phyloP scores from a whole-genome alignment of 805 yeast species.

The Teunomyces funiuensis region DNA sequence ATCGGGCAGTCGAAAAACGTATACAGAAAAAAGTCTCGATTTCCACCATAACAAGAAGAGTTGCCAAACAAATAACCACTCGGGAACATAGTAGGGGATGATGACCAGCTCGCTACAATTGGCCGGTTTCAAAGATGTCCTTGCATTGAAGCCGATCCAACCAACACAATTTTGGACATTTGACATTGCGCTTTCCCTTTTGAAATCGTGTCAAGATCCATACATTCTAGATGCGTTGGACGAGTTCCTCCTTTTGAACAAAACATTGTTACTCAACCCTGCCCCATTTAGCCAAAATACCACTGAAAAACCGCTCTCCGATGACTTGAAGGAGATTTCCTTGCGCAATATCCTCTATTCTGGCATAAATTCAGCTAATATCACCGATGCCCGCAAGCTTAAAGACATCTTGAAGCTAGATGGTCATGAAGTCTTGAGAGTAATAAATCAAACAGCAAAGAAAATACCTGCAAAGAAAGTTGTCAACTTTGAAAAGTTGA shows the following conservation, averaged over 20 bases:
- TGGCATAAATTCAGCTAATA: conserved; percentile 30
- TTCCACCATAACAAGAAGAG: neutral
- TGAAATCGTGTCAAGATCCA: conserved; percentile 30
- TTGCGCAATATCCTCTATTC: conserved; percentile 43
- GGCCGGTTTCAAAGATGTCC: conserved; percentile 9
- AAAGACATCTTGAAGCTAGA: conserved; percentile 40
- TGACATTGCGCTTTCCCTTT: conserved; percentile 34
- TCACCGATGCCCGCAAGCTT: conserved; percentile 41
- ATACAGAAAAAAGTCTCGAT: conserved; percentile 1
- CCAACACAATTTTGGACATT: conserved; percentile 43
- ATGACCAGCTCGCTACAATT: conserved; percentile 5
- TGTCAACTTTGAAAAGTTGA: conserved; percentile 22
- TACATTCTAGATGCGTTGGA: conserved; percentile 37
- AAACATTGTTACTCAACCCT: conserved; percentile 29
- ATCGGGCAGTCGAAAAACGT: conserved; percentile 15
- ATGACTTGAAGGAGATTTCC: conserved; percentile 27
- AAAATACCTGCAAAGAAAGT: conserved; percentile 35
- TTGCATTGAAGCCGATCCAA: conserved; percentile 29
- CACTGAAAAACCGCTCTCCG: neutral
- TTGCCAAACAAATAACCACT: conserved; percentile 1
- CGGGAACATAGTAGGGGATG: neutral
- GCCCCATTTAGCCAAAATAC: conserved; percentile 24
- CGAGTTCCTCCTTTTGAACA: conserved; percentile 37
- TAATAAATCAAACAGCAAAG: conserved; percentile 40
- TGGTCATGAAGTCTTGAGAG: conserved; percentile 47